Percentiles rank a stretch among this genome's conserved stretches.
phyloP scores from a whole-genome alignment of 2,329 filamentous ascomycete genomes.

The Botrytis fragariae region DNA sequence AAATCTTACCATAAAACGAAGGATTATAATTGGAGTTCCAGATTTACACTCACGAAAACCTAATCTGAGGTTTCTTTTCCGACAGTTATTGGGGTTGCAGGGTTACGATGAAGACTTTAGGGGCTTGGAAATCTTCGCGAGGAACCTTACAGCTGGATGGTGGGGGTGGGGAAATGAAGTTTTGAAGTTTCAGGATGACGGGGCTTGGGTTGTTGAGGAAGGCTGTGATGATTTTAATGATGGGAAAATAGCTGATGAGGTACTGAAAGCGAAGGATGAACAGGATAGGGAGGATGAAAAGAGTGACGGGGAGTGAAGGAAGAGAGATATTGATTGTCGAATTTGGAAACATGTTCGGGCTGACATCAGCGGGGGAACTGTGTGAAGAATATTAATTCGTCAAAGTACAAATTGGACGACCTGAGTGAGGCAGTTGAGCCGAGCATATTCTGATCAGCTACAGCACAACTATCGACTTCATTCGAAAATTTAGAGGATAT shows the following conservation, averaged over 20 bases:
- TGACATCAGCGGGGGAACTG: neutral
- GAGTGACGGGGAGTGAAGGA: neutral
- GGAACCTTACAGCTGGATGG: conserved; percentile 72
- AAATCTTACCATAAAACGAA: neutral
- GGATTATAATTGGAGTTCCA: conserved; percentile 65
- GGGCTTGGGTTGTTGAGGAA: conserved; percentile 42
- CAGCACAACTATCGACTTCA: neutral
- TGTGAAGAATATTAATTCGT: neutral
- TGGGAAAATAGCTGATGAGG: neutral
- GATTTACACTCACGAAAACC: conserved; percentile 80
- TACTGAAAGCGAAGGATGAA: neutral
- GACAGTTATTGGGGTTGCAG: conserved; percentile 48
- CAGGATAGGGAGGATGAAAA: neutral
- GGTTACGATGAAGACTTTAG: too few relatives aligned
- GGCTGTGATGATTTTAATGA: neutral
- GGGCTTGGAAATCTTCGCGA: conserved; percentile 74
- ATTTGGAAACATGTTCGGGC: neutral
- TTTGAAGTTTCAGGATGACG: conserved; percentile 62
- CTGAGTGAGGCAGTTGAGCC: neutral
- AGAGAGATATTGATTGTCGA: too few relatives aligned
- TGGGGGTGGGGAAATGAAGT: conserved; percentile 76
- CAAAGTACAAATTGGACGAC: neutral
- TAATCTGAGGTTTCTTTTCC: conserved; percentile 61
- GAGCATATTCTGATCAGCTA: neutral
- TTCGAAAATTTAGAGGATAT: neutral